Base-by-base conservation (phyloP, 1,284 basidiomycete species). In the Phylloboletellus chloephorus region DNA sequence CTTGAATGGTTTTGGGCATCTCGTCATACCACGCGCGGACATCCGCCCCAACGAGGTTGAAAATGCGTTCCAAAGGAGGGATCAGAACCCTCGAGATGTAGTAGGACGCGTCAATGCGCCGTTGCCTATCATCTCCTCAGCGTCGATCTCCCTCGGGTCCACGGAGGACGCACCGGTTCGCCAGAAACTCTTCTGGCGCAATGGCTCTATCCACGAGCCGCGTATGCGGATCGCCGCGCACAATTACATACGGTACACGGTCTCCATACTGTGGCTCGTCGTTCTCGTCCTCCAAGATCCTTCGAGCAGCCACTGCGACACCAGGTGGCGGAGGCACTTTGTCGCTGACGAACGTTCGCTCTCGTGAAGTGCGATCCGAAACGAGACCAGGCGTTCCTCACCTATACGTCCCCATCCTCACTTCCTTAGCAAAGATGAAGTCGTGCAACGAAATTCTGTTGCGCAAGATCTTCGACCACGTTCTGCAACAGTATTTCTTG, bases 351-450 rank as follows among this genome's bases (percentile, higher is more conserved):
- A 31, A 2, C 15, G 28, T 30, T 30, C 8, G 28, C n/a, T 28
- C n/a, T 3, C 23, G 6, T 7, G 23, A 24, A 10, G 6, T 24
- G 23, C 7, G 31, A 15, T 25, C 22, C 5, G n/a, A 17, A 21
- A 12, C 9, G 19, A 19, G 16, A 30, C 29, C 21, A 34, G 16
- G 13, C 37, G 9, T 20, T 22, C 5, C 65, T 52, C 45, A 87
- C 88, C 84, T 90, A 56, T 96, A 96, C 1, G 84, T 88, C 4
- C 95, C 95, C 67, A 98, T 73, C 53, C 73, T 81, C 20, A 98
- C 93, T 63, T 95, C 91, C 57, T 96, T 96, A 0, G 95, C 86
- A 51, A 97, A 90, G 36, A 93, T 85, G 54, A 97, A 96, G 59
- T 98, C 93, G 57, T 93, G 87, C 8, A 90, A 66, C 2, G 88